Conservation (phyloP, 495 filamentous ascomycete species). For the Xeromyces bisporus region DNA sequence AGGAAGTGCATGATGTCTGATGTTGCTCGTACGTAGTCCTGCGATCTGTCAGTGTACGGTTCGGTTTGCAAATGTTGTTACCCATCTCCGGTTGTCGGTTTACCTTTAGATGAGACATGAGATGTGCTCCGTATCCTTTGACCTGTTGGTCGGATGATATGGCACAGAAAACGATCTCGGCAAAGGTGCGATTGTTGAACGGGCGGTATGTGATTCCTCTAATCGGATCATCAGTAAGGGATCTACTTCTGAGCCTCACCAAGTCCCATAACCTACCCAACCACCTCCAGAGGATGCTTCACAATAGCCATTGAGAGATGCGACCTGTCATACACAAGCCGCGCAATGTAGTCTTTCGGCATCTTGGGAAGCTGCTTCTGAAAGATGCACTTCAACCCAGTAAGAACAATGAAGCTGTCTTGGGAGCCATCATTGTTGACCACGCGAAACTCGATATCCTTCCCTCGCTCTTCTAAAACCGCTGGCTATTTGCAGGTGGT, state of each 20-base stretch:
- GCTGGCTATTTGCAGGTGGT: slow-evolving; percentile 40
- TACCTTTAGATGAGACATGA: slow-evolving; percentile 91
- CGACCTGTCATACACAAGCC: slow-evolving; percentile 90
- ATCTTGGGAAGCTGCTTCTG: slow-evolving; percentile 98
- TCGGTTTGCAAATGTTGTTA: no score
- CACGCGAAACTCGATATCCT: slow-evolving; percentile 92
- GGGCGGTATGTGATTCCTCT: slow-evolving; percentile 93
- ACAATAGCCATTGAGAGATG: slow-evolving; percentile 95
- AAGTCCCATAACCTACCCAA: slow-evolving; percentile 37
- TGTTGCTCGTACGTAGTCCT: slow-evolving; percentile 94
- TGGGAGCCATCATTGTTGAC: slow-evolving; percentile 88
- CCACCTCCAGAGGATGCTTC: slow-evolving; percentile 87
- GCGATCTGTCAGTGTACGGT: slow-evolving; percentile 6
- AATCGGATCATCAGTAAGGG: slow-evolving; percentile 7
- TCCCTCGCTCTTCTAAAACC: slow-evolving; percentile 82
- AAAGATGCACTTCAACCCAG: slow-evolving; percentile 93
- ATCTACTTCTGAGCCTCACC: neutral
- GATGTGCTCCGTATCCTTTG: slow-evolving; percentile 92
- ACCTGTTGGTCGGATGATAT: slow-evolving; percentile 97
- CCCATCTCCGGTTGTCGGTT: no score
- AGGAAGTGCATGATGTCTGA: slow-evolving; percentile 96
- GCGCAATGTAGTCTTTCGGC: slow-evolving; percentile 97
- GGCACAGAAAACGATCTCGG: slow-evolving; percentile 97
- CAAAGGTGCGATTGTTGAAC: slow-evolving; percentile 83
- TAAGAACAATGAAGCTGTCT: slow-evolving; percentile 86